phyloP scores from a whole-genome alignment of 371 early-diverging fungal genomes.

The Mortierella sp. region DNA sequence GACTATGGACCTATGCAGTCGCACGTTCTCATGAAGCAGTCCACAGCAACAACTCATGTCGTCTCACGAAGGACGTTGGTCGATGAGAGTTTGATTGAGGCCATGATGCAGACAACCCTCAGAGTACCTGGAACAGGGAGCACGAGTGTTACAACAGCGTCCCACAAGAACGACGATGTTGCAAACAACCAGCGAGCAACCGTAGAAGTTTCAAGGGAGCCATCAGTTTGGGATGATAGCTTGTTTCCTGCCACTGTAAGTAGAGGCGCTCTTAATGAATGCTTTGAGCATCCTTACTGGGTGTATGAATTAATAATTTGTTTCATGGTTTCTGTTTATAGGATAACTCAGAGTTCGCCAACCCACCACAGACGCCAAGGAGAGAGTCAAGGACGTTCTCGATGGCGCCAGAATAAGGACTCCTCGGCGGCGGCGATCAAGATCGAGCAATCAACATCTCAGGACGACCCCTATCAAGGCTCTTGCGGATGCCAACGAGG shows the following conservation, averaged over 20 bases:
- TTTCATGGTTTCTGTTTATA: neutral
- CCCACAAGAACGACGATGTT: neutral
- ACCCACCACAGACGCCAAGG: conserved; percentile 32
- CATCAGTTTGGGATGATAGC: neutral
- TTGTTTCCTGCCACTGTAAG: neutral
- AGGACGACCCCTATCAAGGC: conserved; percentile 41
- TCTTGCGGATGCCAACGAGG: conserved; percentile 45
- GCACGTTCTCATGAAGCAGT: conserved; percentile 17
- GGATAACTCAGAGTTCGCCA: neutral
- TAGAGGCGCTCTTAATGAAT: neutral
- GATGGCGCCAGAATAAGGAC: conserved; percentile 29
- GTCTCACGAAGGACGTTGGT: conserved; percentile 33
- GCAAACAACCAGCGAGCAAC: neutral
- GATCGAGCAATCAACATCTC: conserved; percentile 19
- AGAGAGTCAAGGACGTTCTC: conserved; percentile 29
- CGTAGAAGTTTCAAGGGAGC: neutral
- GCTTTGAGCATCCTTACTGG: neutral
- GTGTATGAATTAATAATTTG: neutral
- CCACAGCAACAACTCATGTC: conserved; percentile 24
- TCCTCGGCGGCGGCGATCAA: conserved; percentile 35
- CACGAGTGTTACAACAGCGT: neutral
- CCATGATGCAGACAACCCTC: conserved; percentile 39
- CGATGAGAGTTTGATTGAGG: conserved; percentile 42
- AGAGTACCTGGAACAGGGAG: neutral
- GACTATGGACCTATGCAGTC: conserved; percentile 42